phyloP scores from a whole-genome alignment of 2,329 filamentous ascomycete genomes.

The Emericellopsis atlantica region DNA sequence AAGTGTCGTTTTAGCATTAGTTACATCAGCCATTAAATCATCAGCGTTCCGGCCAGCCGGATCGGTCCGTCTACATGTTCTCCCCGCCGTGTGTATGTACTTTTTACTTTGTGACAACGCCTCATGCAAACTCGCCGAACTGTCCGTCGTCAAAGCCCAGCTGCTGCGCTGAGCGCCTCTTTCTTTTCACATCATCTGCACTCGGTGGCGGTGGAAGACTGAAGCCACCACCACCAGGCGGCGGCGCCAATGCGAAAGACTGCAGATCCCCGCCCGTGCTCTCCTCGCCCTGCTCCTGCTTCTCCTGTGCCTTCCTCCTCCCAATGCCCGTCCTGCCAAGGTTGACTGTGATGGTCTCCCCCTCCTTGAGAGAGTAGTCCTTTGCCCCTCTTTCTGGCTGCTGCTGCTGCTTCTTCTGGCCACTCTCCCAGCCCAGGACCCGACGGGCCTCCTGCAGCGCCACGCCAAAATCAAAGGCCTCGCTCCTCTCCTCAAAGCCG shows the following conservation, averaged over 20 bases:
- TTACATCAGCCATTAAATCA: background rate
- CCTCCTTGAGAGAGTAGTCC: slow-evolving; percentile 79
- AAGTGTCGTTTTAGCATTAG: background rate
- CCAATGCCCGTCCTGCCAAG: slow-evolving; percentile 45
- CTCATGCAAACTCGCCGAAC: slow-evolving; percentile 66
- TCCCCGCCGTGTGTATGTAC: too few species aligned
- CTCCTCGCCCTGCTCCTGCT: slow-evolving; percentile 6
- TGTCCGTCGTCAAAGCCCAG: slow-evolving; percentile 79
- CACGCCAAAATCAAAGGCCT: slow-evolving; percentile 78
- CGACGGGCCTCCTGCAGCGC: slow-evolving; percentile 67
- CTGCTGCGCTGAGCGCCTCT: slow-evolving; percentile 46
- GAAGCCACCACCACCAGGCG: slow-evolving; percentile 37
- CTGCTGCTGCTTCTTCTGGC: slow-evolving; percentile 11
- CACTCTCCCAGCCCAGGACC: slow-evolving; percentile 46
- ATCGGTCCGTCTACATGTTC: background rate
- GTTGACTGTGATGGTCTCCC: slow-evolving; percentile 78
- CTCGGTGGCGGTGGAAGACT: slow-evolving; percentile 58
- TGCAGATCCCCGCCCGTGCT: slow-evolving; percentile 16
- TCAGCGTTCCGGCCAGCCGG: background rate
- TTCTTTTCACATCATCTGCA: slow-evolving; percentile 45
- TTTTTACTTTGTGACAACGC: too few species aligned
- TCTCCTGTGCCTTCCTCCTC: slow-evolving; percentile 16
- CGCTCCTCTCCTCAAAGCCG: slow-evolving; percentile 75
- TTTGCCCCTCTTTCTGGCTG: slow-evolving; percentile 21
- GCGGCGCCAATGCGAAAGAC: slow-evolving; percentile 65